Percentiles rank a stretch among this genome's conserved stretches.
Conservation (phyloP, 345 rosid genomes). For the Brassica napus region Da-Ae NC_063446.1:64990001-64990500, state of each 20-base stretch:
- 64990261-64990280: neutral
- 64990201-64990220: slow-evolving; percentile 50
- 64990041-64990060: neutral
- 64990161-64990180: slow-evolving; percentile 59
- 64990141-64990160: slow-evolving; percentile 62
- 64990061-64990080: neutral
- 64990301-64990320: slow-evolving; percentile 79
- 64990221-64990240: neutral
- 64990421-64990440: neutral
- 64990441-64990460: neutral
- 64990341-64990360: slow-evolving; percentile 96
- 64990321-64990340: slow-evolving; percentile 87
- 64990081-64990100: slow-evolving; percentile 36
- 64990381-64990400: slow-evolving; percentile 65
- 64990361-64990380: slow-evolving; percentile 93
- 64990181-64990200: slow-evolving; percentile 68
- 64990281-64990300: slow-evolving; percentile 72
- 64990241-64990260: neutral
- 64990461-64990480: neutral
- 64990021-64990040: neutral
- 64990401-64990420: slow-evolving; percentile 51
- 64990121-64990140: slow-evolving; percentile 67
- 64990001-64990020: slow-evolving; percentile 46
- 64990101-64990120: slow-evolving; percentile 61
- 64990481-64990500: slow-evolving; percentile 45